These are phyloP conservation scores for Penicillium salamii DNA, from an alignment of 495 filamentous ascomycete genomes.

Conservation along the genomic window DNA sequence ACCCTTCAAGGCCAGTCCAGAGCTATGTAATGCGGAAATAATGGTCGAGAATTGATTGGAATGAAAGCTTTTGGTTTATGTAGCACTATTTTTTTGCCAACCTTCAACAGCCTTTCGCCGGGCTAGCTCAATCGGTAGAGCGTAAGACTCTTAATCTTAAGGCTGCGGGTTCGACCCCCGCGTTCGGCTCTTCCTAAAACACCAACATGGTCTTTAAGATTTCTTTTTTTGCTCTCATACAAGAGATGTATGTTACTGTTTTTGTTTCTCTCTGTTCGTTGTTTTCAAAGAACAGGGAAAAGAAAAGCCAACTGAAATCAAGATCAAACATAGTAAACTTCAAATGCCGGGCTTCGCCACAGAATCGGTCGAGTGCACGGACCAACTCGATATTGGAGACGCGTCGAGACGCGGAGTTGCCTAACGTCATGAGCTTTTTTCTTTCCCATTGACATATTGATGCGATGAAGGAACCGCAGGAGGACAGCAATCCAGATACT, in stretches of 20 bases:
- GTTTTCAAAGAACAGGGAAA: too few relatives aligned
- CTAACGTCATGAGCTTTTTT: slow-evolving; percentile 15
- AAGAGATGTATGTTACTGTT: too few relatives aligned
- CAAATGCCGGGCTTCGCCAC: too few relatives aligned
- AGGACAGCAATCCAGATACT: slow-evolving; percentile 15
- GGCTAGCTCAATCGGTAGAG: slow-evolving; percentile 61
- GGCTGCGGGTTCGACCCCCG: slow-evolving; percentile 57
- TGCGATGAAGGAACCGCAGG: slow-evolving; percentile 36
- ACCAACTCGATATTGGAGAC: slow-evolving; percentile 15
- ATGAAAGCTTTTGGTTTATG: not conserved
- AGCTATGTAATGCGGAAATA: too few relatives aligned
- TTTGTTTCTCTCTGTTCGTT: too few relatives aligned
- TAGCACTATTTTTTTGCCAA: not conserved
- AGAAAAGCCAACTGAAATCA: too few relatives aligned
- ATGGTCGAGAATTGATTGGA: too few relatives aligned
- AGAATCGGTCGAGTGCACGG: slow-evolving; percentile 2
- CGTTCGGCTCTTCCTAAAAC: slow-evolving; percentile 47
- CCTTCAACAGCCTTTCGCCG: slow-evolving; percentile 30
- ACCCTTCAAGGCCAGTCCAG: too few relatives aligned
- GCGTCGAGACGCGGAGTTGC: slow-evolving; percentile 22
- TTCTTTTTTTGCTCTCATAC: too few relatives aligned
- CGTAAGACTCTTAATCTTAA: slow-evolving; percentile 62
- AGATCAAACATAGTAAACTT: too few relatives aligned
- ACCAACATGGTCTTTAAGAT: slow-evolving; percentile 5
- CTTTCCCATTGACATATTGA: slow-evolving; percentile 1